phyloP scores from a whole-genome alignment of 2,329 filamentous ascomycete species.

The Nigrospora oryzae region DNA sequence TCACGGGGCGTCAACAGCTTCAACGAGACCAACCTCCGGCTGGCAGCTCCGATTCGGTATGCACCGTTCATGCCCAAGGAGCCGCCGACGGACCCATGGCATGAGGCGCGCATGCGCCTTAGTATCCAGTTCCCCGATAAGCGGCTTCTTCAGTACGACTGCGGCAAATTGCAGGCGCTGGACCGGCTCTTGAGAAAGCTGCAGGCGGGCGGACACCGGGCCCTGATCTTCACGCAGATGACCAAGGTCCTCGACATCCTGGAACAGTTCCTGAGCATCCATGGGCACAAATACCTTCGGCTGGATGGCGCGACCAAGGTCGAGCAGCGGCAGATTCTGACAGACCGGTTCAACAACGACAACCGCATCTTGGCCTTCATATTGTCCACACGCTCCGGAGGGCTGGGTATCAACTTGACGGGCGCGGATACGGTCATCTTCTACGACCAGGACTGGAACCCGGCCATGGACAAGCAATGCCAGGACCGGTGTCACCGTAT shows the following conservation, averaged over 20 bases:
- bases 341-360: conserved; percentile 95
- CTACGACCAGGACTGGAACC: conserved; percentile 99
- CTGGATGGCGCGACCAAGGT: conserved; percentile 95
- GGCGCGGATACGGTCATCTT: conserved; percentile 98
- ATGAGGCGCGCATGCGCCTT: conserved; percentile 83
- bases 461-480: conserved; percentile 98
- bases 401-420: conserved; percentile 91
- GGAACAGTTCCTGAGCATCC: conserved; percentile 95
- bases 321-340: conserved; percentile 89
- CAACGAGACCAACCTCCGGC: conserved; percentile 44
- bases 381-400: conserved; percentile 86
- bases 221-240: conserved; percentile 99
- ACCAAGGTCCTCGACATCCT: conserved; percentile 96
- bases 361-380: conserved; percentile 91
- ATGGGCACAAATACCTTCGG: conserved; percentile 92
- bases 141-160: conserved; percentile 93
- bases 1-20: conserved; percentile 47
- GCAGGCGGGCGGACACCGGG: conserved; percentile 84
- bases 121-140: conserved; percentile 97
- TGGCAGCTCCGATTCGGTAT: conserved; percentile 47
- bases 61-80: conserved; percentile 49
- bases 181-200: conserved; percentile 79
- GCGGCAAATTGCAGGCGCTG: conserved; percentile 87
- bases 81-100: conserved; percentile 69
- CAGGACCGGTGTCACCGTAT: conserved; percentile 97